Conservation (phyloP, 1,284 basidiomycete genomes). For the Cryptococcus amylolentus region DNA sequence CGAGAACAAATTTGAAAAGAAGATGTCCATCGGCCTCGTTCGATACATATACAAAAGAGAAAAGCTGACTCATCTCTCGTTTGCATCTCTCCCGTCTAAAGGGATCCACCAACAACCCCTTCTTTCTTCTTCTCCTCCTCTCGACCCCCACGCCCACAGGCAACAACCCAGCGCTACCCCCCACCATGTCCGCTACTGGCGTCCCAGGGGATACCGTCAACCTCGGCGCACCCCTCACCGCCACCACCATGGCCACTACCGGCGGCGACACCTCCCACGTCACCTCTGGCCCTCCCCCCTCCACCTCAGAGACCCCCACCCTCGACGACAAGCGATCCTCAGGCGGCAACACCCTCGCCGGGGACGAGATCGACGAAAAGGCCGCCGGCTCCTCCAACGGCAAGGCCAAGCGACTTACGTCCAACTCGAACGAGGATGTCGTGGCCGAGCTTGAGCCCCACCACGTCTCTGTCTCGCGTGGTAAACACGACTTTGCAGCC, state of each 20-base stretch:
- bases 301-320: not conserved
- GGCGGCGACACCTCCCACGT: not conserved
- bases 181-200: conserved; percentile 4
- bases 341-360: conserved; percentile 17
- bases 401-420: conserved; percentile 17
- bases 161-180: too few relatives aligned
- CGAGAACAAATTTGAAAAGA: too few relatives aligned
- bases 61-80: too few relatives aligned
- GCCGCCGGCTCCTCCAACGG: conserved; percentile 3
- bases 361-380: conserved; percentile 9
- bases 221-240: conserved; percentile 13
- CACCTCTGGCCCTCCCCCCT: not conserved
- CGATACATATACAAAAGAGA: too few relatives aligned
- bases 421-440: conserved; percentile 30
- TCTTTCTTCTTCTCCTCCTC: too few relatives aligned
- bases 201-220: conserved; percentile 7
- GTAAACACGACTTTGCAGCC: conserved; percentile 42
- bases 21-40: too few relatives aligned
- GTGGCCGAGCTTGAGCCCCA: conserved; percentile 36
- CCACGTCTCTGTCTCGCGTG: conserved; percentile 35
- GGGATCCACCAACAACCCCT: too few relatives aligned
- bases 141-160: too few relatives aligned
- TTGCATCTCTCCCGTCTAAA: too few relatives aligned
- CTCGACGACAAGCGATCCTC: conserved; percentile 8
- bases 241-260: not conserved